phyloP scores from a whole-genome alignment of 1,139 yeast genomes.

The Saccharomycopsis hybrid region DNA sequence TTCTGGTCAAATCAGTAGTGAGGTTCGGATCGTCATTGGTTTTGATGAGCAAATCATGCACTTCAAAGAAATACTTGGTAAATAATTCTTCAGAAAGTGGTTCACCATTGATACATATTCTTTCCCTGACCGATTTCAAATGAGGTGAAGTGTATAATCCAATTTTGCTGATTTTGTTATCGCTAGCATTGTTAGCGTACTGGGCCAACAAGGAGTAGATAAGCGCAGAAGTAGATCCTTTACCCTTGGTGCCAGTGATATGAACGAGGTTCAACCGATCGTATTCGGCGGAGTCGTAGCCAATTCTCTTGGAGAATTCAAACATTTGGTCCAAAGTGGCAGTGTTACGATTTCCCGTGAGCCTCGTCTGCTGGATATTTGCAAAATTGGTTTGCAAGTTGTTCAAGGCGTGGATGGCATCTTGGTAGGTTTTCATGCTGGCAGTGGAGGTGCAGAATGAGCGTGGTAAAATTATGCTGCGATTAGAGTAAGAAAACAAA shows the following conservation, averaged over 20 bases:
- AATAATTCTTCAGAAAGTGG: conserved; percentile 79
- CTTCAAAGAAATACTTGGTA: conserved; percentile 85
- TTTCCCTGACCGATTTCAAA: conserved; percentile 83
- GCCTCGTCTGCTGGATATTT: conserved; percentile 73
- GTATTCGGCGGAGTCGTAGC: conserved; percentile 66
- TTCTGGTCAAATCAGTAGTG: conserved; percentile 65
- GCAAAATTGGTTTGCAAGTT: conserved; percentile 89
- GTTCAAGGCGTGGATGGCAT: conserved; percentile 81
- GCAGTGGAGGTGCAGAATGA: not conserved
- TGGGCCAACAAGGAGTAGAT: conserved; percentile 73
- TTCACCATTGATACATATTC: conserved; percentile 80
- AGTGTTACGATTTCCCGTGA: conserved; percentile 63
- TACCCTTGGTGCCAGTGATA: conserved; percentile 97
- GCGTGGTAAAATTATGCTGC: too few relatives aligned
- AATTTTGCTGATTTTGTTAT: conserved; percentile 37
- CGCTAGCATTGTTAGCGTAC: conserved; percentile 33
- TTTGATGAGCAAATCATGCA: conserved; percentile 72
- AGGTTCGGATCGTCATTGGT: conserved; percentile 38
- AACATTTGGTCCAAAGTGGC: conserved; percentile 80
- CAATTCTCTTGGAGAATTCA: conserved; percentile 86
- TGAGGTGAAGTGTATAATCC: conserved; percentile 97
- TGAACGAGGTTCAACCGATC: conserved; percentile 75
- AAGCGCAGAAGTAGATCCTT: conserved; percentile 97
- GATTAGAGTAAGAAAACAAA: too few relatives aligned
- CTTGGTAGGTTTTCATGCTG: conserved; percentile 35